Evolutionary conservation across 176 grass and related monocot genomes (phyloP), one percentile per base, ranked within the genome.

Genomic region (Oropetium thomaeum): DNA sequence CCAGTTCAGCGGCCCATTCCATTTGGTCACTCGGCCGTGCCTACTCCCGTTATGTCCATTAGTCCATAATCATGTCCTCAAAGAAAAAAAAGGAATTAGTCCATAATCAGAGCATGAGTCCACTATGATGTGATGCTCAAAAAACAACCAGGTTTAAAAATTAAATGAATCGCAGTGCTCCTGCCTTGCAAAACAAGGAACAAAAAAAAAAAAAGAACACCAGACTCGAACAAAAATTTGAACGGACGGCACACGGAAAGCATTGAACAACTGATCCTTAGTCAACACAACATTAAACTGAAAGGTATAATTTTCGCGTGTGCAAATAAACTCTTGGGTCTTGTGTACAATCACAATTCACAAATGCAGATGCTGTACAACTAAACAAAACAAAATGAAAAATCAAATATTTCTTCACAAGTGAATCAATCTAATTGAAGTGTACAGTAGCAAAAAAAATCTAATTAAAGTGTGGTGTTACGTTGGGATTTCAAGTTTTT

Each of bases 401-500:
- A 15, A 14, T 57, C 30, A 32, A 67, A 44, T 30, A 45, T 1
- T 1, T 39, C 27, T 40, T 68, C 41, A 66, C 25, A 74, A 32
- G 57, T 65, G 20, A 43, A 49, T n/a, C n/a, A n/a, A n/a, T 59
- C 44, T 40, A 73, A 3, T 58, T 68, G 0, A 38, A 45, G 19
- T 41, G 7, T 28, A n/a, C n/a, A n/a, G n/a, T n/a, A n/a, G n/a
- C n/a, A n/a, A n/a, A n/a, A n/a, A n/a, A n/a, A n/a, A n/a, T 59
- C 44, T 40, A 73, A 3, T 58, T 68, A 0, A 38, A 45, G 19
- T 41, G 7, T 28, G 38, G 5, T 84, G 3, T 11, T 19, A 15
- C 11, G 13, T 59, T 12, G 11, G 10, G 22, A 40, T 16, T 74
- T 74, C 86, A 93, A 48, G 71, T 38, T 62, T 86, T 92, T 58